Evolutionary conservation across 1,139 yeast genomes (phyloP).

Genomic region (Hansenula lynferdii): DNA sequence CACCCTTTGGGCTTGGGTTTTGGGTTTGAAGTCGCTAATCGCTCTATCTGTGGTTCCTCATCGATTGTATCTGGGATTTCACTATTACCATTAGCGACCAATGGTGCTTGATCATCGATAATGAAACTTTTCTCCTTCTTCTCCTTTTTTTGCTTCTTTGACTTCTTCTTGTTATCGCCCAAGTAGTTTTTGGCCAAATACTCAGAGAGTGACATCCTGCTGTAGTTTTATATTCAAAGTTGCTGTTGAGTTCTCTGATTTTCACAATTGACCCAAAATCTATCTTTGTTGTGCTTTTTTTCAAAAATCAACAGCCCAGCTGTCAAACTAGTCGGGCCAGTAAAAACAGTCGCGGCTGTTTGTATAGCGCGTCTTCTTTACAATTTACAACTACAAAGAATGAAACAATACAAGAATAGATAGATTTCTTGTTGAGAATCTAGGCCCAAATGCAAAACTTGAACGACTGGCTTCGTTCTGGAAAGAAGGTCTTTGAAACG

Average conservation of each 20-base stretch:
- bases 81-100: neutral
- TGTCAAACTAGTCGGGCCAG: too few relatives aligned
- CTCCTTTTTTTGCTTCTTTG: constrained; percentile 23
- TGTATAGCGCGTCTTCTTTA: too few relatives aligned
- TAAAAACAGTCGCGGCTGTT: too few relatives aligned
- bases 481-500: neutral
- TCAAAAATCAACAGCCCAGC: too few relatives aligned
- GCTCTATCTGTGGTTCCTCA: constrained; percentile 14
- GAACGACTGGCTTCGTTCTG: neutral
- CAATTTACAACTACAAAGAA: too few relatives aligned
- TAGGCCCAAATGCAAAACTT: neutral
- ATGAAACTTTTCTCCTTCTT: neutral
- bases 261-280: too few relatives aligned
- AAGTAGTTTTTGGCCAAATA: constrained; percentile 47
- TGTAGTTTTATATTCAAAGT: too few relatives aligned
- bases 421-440: too few relatives aligned
- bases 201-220: constrained; percentile 48
- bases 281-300: too few relatives aligned
- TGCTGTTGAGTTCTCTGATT: too few relatives aligned
- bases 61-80: constrained; percentile 8
- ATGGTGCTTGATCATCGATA: neutral
- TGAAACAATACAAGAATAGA: too few relatives aligned
- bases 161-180: constrained; percentile 21
- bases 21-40: too few relatives aligned
- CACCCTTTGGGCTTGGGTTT: constrained; percentile 16